Conservation (phyloP, 768 basidiomycete species). For the Collybiopsis confluens region DNA sequence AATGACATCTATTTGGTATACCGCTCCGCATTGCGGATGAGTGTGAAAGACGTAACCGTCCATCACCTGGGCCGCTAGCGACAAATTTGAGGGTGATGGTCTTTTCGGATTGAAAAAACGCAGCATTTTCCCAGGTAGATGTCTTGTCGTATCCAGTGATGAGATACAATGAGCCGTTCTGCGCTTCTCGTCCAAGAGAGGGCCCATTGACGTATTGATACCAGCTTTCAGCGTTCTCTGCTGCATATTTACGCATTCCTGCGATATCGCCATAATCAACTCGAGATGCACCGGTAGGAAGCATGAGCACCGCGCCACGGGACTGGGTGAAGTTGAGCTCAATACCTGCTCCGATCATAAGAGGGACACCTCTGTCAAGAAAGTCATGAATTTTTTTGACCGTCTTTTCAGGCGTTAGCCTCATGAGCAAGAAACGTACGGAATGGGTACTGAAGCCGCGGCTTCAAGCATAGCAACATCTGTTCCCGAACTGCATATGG, state of each 20-base stretch:
- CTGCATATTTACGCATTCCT: conserved; percentile 9
- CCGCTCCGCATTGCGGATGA: background rate
- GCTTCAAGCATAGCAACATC: too few species aligned
- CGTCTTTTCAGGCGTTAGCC: too few species aligned
- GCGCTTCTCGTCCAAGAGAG: conserved; percentile 9
- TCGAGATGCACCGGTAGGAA: conserved; percentile 14
- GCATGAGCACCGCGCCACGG: conserved; percentile 14
- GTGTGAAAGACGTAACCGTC: background rate
- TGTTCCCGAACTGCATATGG: background rate
- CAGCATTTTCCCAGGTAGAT: conserved; percentile 20
- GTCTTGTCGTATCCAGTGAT: conserved; percentile 22
- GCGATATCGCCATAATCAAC: conserved; percentile 7
- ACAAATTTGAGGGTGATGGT: background rate
- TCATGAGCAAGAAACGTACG: too few species aligned
- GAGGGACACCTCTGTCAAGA: too few species aligned
- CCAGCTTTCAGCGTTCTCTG: conserved; percentile 14
- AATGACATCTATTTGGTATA: background rate
- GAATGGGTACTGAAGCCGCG: too few species aligned
- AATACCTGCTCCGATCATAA: too few species aligned
- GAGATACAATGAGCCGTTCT: conserved; percentile 22
- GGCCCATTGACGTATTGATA: conserved; percentile 13
- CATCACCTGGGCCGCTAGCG: background rate
- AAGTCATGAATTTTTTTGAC: too few species aligned
- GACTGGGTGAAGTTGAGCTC: background rate
- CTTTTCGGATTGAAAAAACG: conserved; percentile 7